Evolutionary conservation across 352 stramenopile species (phyloP).

Genomic region (Phytopythium ostracodes): DNA sequence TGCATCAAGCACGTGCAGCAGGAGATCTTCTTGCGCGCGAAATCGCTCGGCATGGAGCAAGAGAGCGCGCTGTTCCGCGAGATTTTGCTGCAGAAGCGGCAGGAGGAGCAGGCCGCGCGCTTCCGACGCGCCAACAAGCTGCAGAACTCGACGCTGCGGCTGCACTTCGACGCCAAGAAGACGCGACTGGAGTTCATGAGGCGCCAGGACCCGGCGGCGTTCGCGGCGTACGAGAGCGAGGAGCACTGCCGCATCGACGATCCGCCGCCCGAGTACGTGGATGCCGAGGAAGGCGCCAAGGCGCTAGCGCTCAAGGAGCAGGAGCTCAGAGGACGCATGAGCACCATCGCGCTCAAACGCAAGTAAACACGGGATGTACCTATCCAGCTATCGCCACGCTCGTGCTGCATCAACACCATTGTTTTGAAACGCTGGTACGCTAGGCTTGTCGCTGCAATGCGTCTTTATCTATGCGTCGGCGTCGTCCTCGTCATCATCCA

Average conservation of each 20-base stretch:
- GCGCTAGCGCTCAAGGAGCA: slow-evolving; percentile 41
- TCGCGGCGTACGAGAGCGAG: slow-evolving; percentile 45
- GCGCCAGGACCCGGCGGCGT: slow-evolving; percentile 50
- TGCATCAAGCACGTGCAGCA: slow-evolving; percentile 60
- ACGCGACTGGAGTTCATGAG: slow-evolving; percentile 69
- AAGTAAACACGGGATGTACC: too few species aligned
- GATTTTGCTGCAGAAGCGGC: slow-evolving; percentile 61
- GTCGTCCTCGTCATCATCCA: slow-evolving; percentile 23
- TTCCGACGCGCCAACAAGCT: slow-evolving; percentile 46
- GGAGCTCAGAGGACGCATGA: slow-evolving; percentile 50
- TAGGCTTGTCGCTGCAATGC: too few species aligned
- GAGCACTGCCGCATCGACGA: slow-evolving; percentile 40
- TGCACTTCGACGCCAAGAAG: slow-evolving; percentile 73
- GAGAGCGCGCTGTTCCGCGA: slow-evolving; percentile 49
- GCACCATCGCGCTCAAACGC: slow-evolving; percentile 33
- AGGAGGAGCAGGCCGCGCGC: slow-evolving; percentile 55
- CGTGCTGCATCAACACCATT: background rate
- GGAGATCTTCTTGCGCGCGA: slow-evolving; percentile 34
- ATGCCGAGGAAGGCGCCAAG: slow-evolving; percentile 36
- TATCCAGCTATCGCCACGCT: too few species aligned
- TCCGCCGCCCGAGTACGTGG: slow-evolving; percentile 40
- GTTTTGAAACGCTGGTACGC: background rate
- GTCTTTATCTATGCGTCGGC: background rate
- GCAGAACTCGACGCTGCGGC: slow-evolving; percentile 72
- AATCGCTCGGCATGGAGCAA: slow-evolving; percentile 8